These are phyloP conservation scores for Cucurbita ficifolia DNA, from an alignment of 306 rosid species.

Conservation along the genomic window DNA sequence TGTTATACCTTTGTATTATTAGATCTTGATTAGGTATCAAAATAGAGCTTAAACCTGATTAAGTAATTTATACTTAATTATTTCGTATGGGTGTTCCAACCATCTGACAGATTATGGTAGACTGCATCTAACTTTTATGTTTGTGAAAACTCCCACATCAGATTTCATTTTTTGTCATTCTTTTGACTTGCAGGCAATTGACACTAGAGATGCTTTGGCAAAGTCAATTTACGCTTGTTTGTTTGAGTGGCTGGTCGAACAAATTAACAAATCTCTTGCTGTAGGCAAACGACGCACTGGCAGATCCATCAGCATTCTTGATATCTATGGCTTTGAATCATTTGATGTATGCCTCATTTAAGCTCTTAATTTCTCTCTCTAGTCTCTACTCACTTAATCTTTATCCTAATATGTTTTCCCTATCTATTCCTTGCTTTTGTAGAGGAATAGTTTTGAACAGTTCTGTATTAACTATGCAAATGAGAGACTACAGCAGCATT, in stretches of 20 bases:
- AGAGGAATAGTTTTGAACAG: conserved; percentile 98
- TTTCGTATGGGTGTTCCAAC: not conserved
- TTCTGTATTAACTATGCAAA: conserved; percentile 98
- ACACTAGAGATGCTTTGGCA: conserved; percentile 96
- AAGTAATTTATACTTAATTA: not conserved
- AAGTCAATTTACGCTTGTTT: conserved; percentile 85
- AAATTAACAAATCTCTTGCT: conserved; percentile 91
- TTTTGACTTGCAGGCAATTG: conserved; percentile 46
- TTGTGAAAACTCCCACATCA: not conserved
- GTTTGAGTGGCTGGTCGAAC: conserved; percentile 96
- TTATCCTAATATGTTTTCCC: conserved; percentile 8
- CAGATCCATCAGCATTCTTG: conserved; percentile 97
- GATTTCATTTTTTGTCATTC: not conserved
- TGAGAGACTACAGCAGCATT: conserved; percentile 94
- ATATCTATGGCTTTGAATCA: conserved; percentile 97
- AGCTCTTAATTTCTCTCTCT: conserved; percentile 1
- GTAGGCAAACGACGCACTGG: conserved; percentile 95
- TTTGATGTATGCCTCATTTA: conserved; percentile 59
- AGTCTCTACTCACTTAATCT: not conserved
- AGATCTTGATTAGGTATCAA: not conserved
- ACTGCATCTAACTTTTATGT: not conserved
- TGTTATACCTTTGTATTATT: not conserved
- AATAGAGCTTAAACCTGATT: not conserved
- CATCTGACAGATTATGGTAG: not conserved
- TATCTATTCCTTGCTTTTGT: conserved; percentile 7